phyloP scores from a whole-genome alignment of 192 early-diverging fungal genomes.

The Oehlia diaphana region DNA sequence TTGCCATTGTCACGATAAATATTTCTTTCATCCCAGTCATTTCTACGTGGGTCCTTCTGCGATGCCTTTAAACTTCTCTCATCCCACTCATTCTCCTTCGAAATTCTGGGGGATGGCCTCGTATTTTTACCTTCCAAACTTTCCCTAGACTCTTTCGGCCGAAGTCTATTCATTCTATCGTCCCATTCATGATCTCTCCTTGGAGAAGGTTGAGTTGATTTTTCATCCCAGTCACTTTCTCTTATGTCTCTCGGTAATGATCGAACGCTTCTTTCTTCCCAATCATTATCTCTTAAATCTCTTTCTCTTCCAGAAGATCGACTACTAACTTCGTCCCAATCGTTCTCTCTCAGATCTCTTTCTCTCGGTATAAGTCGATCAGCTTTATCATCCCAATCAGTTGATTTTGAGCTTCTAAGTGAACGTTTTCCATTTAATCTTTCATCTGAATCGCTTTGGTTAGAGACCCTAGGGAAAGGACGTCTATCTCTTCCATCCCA shows the following conservation, averaged over 20 bases:
- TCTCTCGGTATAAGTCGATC: background rate
- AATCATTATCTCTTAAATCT: constrained; percentile 5
- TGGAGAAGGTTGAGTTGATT: background rate
- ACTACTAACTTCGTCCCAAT: constrained; percentile 4
- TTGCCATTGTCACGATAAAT: background rate
- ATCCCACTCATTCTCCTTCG: background rate
- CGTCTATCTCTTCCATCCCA: constrained; percentile 18
- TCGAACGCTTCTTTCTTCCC: background rate
- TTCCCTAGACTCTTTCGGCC: background rate
- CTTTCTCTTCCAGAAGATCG: background rate
- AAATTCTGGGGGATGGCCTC: background rate
- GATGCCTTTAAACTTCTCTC: background rate
- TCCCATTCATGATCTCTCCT: constrained; percentile 7
- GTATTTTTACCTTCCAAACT: background rate
- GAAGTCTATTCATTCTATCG: background rate
- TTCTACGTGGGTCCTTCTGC: background rate
- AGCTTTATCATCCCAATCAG: background rate
- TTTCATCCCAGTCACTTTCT: constrained; percentile 14
- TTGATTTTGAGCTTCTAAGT: background rate
- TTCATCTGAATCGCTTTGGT: background rate
- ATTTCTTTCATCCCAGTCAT: constrained; percentile 19
- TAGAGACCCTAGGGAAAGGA: background rate
- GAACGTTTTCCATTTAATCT: background rate
- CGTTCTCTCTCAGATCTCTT: background rate
- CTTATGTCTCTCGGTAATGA: constrained; percentile 1